Evolutionary conservation across 306 rosid species (phyloP), one percentile per base, ranked within the genome.

Genomic region (Fagus crenata): DNA sequence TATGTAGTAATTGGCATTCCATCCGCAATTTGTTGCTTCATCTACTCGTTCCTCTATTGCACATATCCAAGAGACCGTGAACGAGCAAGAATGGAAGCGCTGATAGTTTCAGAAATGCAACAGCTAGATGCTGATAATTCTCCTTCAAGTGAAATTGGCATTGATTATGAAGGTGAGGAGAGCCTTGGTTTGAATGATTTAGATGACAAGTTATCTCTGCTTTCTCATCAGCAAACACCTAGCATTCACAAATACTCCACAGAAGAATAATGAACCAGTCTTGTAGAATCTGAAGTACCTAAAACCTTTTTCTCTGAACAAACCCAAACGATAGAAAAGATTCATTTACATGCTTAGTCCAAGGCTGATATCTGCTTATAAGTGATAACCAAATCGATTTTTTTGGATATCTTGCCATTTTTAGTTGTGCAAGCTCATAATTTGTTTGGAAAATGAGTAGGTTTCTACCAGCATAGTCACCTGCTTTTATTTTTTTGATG

Each of bases 11-110:
- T 91, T 39, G 82, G 90, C 28, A 75, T 91, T 70, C 97, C 98
- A 1, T 82, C 84, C 89, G 68, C 82, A 9, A 75, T 89, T 1
- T 86, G 96, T 17, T 87, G 90, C 69, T 73, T 78, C 64, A 86
- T 91, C 54, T 91, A 90, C 83, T 86, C 96, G 14, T 90, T 91
- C 81, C 92, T 93, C 56, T 89, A 89, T 56, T 83, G 82, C 71
- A 87, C 96, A 5, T 93, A 93, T 79, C 97, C 97, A 2, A 89
- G 90, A 79, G 98, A 93, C 82, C 71, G 96, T 59, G 97, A 90
- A 8, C 88, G 90, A 28, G 96, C 96, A 17, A 75, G 85, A 84
- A 89, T 91, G 93, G 87, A 81, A 18, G 83, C 81, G 53, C 80
- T 93, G 40, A 71, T 78, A 28, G 90, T 82, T 85, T 87, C 95